Base-by-base conservation (phyloP, 495 filamentous ascomycete species). In the Aspergillus egyptiacus region DNA sequence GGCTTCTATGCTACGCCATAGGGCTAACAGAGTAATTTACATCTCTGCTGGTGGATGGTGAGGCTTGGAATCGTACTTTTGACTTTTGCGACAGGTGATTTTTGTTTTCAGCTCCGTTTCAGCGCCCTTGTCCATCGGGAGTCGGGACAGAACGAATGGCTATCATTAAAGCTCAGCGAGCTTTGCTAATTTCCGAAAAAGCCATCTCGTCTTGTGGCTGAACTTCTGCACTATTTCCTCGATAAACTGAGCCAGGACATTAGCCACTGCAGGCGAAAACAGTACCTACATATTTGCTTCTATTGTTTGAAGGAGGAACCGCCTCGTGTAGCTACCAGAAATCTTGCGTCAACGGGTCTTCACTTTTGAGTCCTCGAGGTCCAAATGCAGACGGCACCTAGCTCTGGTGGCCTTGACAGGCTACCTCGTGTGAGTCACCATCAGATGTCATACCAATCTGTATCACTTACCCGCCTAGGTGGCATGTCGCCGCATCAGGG, bases 71-170 rank as follows among this genome's bases (percentile, higher is more conserved):
- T 8, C 6, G 35, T 19, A 19, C n/a, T 10, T 31, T 31, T 43
- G 40, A 11, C 17, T 18, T n/a, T 32, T 32, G 30, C 32, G 46
- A 50, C n/a, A 54, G 33, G 49, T 53, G n/a, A n/a, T 50, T 53
- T 36, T 50, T 48, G 15, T 22, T 36, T 13, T 46, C 30, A 36
- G 36, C 43, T 34, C 20, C 32, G 25, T 40, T 37, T 9, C 39
- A n/a, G 17, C n/a, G 17, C 14, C n/a, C n/a, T n/a, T 24, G 31
- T 31, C 48, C 33, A 23, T 38, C 24, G 10, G 13, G 34, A 15
- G 18, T 7, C 25, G 20, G 28, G 25, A 14, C 19, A 25, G 18
- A 19, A 20, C 20, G 7, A 32, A 8, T 43, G 34, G 17, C 24
- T 31, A 30, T 35, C 11, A 9, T 32, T 27, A 27, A 23, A n/a